A percentile compares a stretch with the other conserved stretches of the same genome.
These are phyloP conservation scores for Dactylorhiza incarnata DNA, from an alignment of 106 monocot species.

Conservation along the genomic window DNA sequence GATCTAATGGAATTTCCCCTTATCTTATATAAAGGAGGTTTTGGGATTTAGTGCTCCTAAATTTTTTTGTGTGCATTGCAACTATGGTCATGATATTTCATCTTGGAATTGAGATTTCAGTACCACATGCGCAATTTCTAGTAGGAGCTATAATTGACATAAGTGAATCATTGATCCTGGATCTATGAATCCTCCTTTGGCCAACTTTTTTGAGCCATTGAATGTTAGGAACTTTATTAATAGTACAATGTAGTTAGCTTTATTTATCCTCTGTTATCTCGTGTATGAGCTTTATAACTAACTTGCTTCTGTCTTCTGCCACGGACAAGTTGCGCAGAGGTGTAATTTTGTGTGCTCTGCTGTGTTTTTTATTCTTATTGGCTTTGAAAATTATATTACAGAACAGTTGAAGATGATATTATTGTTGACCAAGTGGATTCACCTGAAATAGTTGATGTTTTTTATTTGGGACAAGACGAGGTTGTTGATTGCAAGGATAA, in stretches of 20 bases:
- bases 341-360: background rate
- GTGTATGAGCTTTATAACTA: background rate
- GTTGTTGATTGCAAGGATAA: conserved; percentile 87
- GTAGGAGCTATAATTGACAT: no score
- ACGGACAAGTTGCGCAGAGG: background rate
- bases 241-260: background rate
- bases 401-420: conserved; percentile 86
- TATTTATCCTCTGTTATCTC: background rate
- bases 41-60: no score
- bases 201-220: no score
- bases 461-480: conserved; percentile 81
- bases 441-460: conserved; percentile 81
- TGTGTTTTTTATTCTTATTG: background rate
- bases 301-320: background rate
- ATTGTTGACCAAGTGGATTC: conserved; percentile 91
- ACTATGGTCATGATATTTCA: no score
- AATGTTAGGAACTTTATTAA: no score
- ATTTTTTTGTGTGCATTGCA: no score
- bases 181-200: no score
- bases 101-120: no score
- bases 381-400: conserved; percentile 22
- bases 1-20: no score
- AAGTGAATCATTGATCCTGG: no score
- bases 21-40: no score
- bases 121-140: no score